Evolutionary conservation across 192 early-diverging fungal genomes (phyloP).

Genomic region (Podila minutissima): DNA sequence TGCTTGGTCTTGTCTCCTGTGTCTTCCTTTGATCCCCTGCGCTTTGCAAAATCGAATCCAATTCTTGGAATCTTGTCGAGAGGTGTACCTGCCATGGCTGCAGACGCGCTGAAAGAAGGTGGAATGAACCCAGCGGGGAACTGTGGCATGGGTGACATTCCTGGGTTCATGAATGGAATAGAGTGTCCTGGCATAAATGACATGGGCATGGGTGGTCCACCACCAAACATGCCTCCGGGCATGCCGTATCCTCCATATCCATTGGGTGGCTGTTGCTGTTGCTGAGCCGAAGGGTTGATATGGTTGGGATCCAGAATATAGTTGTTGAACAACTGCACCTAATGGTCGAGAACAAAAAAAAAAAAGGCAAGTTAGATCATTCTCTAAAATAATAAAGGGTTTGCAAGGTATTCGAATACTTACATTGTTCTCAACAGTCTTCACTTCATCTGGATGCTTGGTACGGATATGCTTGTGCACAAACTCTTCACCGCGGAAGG

Average conservation of each 20-base stretch:
- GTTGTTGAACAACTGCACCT: conserved; percentile 84
- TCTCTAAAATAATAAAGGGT: too few relatives aligned
- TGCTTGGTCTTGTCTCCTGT: conserved; percentile 16
- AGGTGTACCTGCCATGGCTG: conserved; percentile 57
- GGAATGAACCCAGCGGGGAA: conserved; percentile 46
- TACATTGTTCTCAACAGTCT: conserved; percentile 68
- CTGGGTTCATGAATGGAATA: conserved; percentile 40
- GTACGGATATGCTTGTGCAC: conserved; percentile 92
- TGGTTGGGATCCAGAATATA: conserved; percentile 91
- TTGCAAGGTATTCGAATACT: background rate
- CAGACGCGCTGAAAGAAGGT: conserved; percentile 40
- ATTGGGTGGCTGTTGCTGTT: conserved; percentile 27
- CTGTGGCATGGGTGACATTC: conserved; percentile 19
- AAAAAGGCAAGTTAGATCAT: background rate
- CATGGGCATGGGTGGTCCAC: conserved; percentile 42
- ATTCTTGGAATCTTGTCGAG: conserved; percentile 70
- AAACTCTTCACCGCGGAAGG: conserved; percentile 94
- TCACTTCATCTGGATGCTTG: conserved; percentile 86
- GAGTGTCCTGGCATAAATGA: conserved; percentile 50
- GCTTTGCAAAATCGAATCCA: conserved; percentile 58
- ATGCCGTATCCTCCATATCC: conserved; percentile 27
- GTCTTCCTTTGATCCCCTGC: conserved; percentile 28
- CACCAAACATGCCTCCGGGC: conserved; percentile 34
- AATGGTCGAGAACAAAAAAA: background rate
- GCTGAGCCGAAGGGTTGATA: conserved; percentile 57